A percentile compares a stretch with the other conserved stretches of the same genome.
These are phyloP conservation scores for Trichophyton rubrum DNA, from an alignment of 2,329 filamentous ascomycete genomes.

Conservation along the genomic window DNA sequence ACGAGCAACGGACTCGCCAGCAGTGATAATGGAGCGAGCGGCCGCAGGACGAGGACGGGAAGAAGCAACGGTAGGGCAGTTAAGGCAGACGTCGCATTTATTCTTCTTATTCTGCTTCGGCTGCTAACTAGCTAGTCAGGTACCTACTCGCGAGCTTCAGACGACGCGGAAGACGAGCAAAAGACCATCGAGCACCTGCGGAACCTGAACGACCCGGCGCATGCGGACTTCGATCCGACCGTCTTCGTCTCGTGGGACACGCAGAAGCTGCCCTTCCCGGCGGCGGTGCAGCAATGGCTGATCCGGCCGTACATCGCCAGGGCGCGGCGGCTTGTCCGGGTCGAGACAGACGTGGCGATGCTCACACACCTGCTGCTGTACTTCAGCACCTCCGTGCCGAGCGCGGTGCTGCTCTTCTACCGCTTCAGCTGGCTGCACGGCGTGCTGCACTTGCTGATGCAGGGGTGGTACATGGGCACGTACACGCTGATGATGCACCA, in stretches of 20 bases:
- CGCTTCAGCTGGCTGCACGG: constrained; percentile 58
- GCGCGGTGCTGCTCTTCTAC: constrained; percentile 51
- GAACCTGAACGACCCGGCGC: constrained; percentile 38
- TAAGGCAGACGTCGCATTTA: neutral
- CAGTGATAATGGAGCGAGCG: neutral
- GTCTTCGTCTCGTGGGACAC: constrained; percentile 43
- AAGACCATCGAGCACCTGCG: constrained; percentile 34
- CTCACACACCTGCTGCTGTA: constrained; percentile 64
- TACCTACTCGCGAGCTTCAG: neutral
- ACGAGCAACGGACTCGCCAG: neutral
- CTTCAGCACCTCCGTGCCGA: constrained; percentile 55
- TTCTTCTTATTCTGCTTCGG: neutral
- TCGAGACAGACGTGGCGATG: constrained; percentile 63
- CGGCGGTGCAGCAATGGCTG: constrained; percentile 36
- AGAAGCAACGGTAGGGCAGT: neutral
- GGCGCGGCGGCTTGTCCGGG: constrained; percentile 47
- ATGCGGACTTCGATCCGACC: constrained; percentile 42
- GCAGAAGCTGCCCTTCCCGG: constrained; percentile 31
- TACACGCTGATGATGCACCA: constrained; percentile 78
- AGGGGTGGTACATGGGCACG: constrained; percentile 55
- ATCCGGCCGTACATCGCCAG: constrained; percentile 48
- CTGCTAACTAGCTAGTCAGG: neutral
- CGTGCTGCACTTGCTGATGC: constrained; percentile 52
- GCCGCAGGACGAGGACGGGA: neutral
- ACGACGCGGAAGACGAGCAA: constrained; percentile 13